phyloP scores from a whole-genome alignment of 805 yeast species.

The Candida nanaspora region DNA sequence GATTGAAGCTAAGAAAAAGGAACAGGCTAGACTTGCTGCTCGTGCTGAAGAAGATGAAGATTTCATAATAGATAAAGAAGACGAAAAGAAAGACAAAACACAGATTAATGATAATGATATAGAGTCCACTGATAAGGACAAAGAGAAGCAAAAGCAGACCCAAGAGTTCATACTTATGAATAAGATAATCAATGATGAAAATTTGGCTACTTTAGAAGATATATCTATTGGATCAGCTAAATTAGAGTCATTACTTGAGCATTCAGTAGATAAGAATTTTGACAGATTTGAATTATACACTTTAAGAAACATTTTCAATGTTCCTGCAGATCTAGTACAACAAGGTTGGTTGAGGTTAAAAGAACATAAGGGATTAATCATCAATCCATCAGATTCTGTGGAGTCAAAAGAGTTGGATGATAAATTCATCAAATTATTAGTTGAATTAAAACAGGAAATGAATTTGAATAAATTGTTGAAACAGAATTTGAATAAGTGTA shows the following conservation, averaged over 20 bases:
- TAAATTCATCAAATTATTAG: slow-evolving; percentile 23
- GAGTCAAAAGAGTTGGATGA: slow-evolving; percentile 12
- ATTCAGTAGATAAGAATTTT: slow-evolving; percentile 70
- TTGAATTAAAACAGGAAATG: slow-evolving; percentile 36
- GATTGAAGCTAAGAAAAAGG: too few relatives aligned
- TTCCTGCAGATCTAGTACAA: slow-evolving; percentile 59
- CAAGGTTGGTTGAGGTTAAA: slow-evolving; percentile 61
- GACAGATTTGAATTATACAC: slow-evolving; percentile 83
- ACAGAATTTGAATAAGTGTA: slow-evolving; percentile 31
- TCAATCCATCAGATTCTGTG: slow-evolving; percentile 10
- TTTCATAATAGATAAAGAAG: slow-evolving; percentile 20
- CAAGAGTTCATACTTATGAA: too few relatives aligned
- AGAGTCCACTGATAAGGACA: too few relatives aligned
- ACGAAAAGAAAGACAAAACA: slow-evolving; percentile 7
- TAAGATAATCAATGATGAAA: too few relatives aligned
- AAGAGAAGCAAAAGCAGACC: slow-evolving; percentile 17
- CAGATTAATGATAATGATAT: slow-evolving; percentile 1
- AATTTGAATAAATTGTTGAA: slow-evolving; percentile 33
- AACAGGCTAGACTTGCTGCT: not conserved
- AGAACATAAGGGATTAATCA: slow-evolving; percentile 55
- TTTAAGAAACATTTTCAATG: slow-evolving; percentile 62
- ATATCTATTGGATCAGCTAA: slow-evolving; percentile 74
- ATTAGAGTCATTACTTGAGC: slow-evolving; percentile 68
- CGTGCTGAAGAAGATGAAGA: slow-evolving; percentile 19
- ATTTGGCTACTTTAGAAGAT: slow-evolving; percentile 34